Percentiles rank a stretch among this genome's conserved stretches.
Evolutionary conservation across 192 early-diverging fungal genomes (phyloP).

Genomic region (Backusella australiensis): DNA sequence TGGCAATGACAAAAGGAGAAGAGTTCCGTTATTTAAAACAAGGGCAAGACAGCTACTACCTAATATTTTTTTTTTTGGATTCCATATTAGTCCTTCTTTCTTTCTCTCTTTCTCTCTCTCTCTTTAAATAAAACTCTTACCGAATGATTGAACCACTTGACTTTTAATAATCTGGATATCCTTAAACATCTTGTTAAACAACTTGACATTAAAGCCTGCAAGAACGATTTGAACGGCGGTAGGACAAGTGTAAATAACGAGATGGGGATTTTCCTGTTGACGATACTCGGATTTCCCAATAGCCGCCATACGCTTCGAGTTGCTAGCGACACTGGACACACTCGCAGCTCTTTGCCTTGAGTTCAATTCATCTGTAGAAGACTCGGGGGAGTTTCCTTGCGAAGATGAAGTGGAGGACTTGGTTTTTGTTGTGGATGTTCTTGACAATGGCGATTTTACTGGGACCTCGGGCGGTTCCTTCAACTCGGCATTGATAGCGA

Average conservation of each 20-base stretch:
- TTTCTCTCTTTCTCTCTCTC: background rate
- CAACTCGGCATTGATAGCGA: background rate
- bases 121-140: constrained; percentile 8
- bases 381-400: background rate
- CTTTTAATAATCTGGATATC: constrained; percentile 14
- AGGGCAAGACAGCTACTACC: constrained; percentile 12
- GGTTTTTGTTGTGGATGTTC: background rate
- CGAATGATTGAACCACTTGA: background rate
- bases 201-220: constrained; percentile 18
- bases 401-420: background rate
- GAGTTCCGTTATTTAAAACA: constrained; percentile 11
- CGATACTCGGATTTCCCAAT: constrained; percentile 16
- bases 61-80: background rate
- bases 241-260: constrained; percentile 14
- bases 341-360: background rate
- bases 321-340: background rate
- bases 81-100: background rate
- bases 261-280: constrained; percentile 26
- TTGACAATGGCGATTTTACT: background rate
- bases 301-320: constrained; percentile 3
- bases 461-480: background rate
- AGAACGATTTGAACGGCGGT: constrained; percentile 6
- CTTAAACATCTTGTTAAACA: constrained; percentile 11
- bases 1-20: constrained; percentile 28
- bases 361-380: background rate